Conservation (phyloP, 768 basidiomycete genomes). For the Suillus fuscotomentosus region DNA sequence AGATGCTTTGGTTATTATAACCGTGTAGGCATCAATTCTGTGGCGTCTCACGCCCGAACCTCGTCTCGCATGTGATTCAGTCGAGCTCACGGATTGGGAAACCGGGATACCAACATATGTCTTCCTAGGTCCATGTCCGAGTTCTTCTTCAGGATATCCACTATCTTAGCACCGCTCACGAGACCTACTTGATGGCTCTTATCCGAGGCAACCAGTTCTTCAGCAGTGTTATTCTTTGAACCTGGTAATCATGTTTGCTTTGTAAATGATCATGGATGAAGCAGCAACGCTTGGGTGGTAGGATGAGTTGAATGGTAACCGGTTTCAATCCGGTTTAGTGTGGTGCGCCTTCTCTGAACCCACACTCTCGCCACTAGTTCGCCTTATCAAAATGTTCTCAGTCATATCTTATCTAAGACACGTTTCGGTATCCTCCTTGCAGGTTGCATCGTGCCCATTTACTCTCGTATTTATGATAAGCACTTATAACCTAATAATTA, state of each 20-base stretch:
- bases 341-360: background rate
- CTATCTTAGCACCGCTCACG: constrained; percentile 32
- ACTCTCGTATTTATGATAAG: constrained; percentile 7
- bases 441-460: constrained; percentile 1
- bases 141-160: constrained; percentile 34
- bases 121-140: constrained; percentile 27
- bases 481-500: constrained; percentile 7
- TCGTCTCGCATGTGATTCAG: constrained; percentile 23
- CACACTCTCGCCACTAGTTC: constrained; percentile 1
- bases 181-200: constrained; percentile 26
- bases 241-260: constrained; percentile 26
- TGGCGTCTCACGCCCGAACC: background rate
- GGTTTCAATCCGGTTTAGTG: background rate
- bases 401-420: constrained; percentile 15
- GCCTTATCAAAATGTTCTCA: constrained; percentile 2
- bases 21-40: background rate
- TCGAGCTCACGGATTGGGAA: background rate
- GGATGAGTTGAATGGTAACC: background rate
- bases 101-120: constrained; percentile 13
- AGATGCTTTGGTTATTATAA: constrained; percentile 29
- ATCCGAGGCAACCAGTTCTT: constrained; percentile 31
- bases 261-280: constrained; percentile 19
- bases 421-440: background rate
- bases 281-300: too few relatives aligned
- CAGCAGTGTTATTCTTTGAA: constrained; percentile 33